Evolutionary conservation across 331 rosid species (phyloP).

Genomic region (Prunus yedoensis): DNA sequence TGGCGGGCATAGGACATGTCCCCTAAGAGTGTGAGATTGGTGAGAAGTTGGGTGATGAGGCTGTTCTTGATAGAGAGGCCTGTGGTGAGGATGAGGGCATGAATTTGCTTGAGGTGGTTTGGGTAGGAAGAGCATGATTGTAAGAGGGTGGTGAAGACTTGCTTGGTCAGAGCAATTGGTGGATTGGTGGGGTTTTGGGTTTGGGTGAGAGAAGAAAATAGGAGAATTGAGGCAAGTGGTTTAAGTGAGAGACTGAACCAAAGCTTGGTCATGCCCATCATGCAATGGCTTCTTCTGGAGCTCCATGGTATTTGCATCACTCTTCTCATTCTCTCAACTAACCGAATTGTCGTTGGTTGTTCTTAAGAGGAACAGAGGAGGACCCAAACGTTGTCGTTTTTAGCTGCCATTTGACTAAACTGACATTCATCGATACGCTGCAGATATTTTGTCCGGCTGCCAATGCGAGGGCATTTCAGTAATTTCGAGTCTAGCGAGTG

Average conservation of each 20-base stretch:
- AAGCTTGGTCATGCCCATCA: constrained; percentile 13
- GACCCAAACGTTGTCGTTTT: neutral
- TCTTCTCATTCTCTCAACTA: too few relatives aligned
- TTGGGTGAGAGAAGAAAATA: constrained; percentile 17
- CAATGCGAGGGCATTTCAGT: neutral
- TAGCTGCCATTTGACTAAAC: too few relatives aligned
- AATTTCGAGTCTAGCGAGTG: neutral
- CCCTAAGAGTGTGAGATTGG: constrained; percentile 14
- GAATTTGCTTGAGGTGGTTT: constrained; percentile 34
- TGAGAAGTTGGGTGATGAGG: constrained; percentile 32
- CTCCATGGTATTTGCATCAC: neutral
- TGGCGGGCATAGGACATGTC: constrained; percentile 32
- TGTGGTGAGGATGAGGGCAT: constrained; percentile 33
- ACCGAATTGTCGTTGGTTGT: neutral
- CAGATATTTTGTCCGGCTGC: too few relatives aligned
- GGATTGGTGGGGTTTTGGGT: constrained; percentile 4
- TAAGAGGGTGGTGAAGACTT: constrained; percentile 20
- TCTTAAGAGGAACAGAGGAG: neutral
- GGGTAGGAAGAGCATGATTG: constrained; percentile 28
- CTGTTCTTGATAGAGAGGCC: constrained; percentile 44
- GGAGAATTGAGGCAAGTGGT: neutral
- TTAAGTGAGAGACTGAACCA: neutral
- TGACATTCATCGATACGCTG: too few relatives aligned
- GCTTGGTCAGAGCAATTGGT: constrained; percentile 14
- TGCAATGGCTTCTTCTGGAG: neutral